A percentile compares a stretch with the other conserved stretches of the same genome.
Conservation (phyloP, 176 grass and related monocot species). For the Thalia dealbata region DNA sequence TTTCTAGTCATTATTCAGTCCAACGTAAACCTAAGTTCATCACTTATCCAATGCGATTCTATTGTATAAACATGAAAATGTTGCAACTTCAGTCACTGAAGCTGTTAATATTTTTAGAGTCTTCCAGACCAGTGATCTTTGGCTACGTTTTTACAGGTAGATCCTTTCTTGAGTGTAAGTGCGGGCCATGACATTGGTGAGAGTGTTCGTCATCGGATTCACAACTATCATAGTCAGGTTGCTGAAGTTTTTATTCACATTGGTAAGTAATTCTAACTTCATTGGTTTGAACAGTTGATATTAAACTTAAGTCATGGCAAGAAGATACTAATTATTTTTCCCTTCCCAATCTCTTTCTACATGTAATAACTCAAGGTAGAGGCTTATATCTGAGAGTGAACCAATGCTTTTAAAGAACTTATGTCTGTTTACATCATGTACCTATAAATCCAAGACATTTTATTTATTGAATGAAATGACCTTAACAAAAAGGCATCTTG, state of each 20-base stretch:
- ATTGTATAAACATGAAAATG: too few relatives aligned
- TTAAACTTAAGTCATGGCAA: background rate
- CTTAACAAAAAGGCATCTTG: background rate
- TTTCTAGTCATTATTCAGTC: too few relatives aligned
- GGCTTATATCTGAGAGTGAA: too few relatives aligned
- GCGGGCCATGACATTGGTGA: constrained; percentile 91
- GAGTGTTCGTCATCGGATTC: constrained; percentile 78
- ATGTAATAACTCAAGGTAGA: too few relatives aligned
- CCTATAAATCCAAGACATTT: background rate
- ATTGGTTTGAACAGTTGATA: background rate
- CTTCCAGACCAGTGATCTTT: background rate
- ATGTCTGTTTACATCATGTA: background rate
- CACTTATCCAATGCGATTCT: too few relatives aligned
- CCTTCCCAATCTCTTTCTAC: background rate
- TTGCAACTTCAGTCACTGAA: too few relatives aligned
- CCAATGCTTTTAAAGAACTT: background rate
- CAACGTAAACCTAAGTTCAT: too few relatives aligned
- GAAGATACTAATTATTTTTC: background rate
- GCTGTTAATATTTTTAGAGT: background rate
- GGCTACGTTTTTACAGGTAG: constrained; percentile 41
- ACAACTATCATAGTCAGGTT: constrained; percentile 72
- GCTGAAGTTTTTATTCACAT: constrained; percentile 95
- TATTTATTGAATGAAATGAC: background rate
- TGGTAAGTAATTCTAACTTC: constrained; percentile 34
- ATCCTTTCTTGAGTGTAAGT: constrained; percentile 88